Evolutionary conservation across 805 yeast genomes (phyloP).

Genomic region (Kodamaea leandrae): DNA sequence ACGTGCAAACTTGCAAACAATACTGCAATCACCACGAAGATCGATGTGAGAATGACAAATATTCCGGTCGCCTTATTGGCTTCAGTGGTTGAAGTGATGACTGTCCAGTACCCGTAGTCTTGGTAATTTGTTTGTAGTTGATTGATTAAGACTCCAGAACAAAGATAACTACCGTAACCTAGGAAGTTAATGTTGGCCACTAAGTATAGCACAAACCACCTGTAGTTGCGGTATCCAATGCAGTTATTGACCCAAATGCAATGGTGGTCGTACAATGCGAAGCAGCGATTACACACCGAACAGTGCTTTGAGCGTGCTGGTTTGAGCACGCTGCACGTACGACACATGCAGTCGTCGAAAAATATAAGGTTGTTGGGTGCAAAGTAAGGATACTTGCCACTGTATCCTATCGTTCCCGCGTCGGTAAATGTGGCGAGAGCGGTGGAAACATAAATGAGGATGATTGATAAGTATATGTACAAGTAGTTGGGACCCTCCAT

Average conservation of each 20-base stretch:
- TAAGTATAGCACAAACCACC: constrained; percentile 58
- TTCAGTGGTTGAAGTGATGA: constrained; percentile 16
- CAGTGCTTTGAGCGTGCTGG: constrained; percentile 70
- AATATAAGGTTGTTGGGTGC: constrained; percentile 52
- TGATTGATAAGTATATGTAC: constrained; percentile 31
- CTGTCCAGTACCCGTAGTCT: constrained; percentile 17
- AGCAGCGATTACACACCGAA: constrained; percentile 54
- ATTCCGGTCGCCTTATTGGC: constrained; percentile 30
- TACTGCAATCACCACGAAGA: constrained; percentile 41
- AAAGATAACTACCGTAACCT: constrained; percentile 21
- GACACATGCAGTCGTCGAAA: constrained; percentile 44
- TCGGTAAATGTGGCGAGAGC: constrained; percentile 37
- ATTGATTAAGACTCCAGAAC: constrained; percentile 13
- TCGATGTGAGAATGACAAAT: constrained; percentile 42
- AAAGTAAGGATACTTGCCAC: constrained; percentile 17
- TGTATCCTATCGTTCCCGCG: constrained; percentile 38
- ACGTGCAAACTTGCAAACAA: constrained; percentile 37
- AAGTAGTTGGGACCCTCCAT: constrained; percentile 15
- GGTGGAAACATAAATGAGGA: constrained; percentile 33
- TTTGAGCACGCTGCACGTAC: constrained; percentile 45
- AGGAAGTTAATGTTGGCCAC: constrained; percentile 40
- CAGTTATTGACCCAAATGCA: constrained; percentile 72
- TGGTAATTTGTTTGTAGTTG: constrained; percentile 3
- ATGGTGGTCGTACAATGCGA: constrained; percentile 55
- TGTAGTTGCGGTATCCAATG: constrained; percentile 63